phyloP scores from a whole-genome alignment of 768 basidiomycete species.

The Suillus subluteus region DNA sequence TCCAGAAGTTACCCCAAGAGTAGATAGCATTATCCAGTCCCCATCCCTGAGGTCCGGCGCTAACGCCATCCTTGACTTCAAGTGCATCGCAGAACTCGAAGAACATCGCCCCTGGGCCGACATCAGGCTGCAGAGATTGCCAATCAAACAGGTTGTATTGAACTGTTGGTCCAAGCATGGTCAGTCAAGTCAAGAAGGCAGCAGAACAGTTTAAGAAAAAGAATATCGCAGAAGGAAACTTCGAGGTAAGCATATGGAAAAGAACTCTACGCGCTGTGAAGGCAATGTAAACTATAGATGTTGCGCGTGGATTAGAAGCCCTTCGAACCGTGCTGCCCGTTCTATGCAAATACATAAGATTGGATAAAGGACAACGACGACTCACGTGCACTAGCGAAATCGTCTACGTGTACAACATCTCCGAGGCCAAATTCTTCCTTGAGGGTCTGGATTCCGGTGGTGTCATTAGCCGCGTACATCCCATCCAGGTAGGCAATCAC shows the following conservation, averaged over 20 bases:
- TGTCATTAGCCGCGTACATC: slow-evolving; percentile 50
- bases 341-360: not conserved
- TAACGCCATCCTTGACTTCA: slow-evolving; percentile 41
- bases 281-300: not conserved
- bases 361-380: slow-evolving; percentile 1
- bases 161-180: slow-evolving; percentile 30
- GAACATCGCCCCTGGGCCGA: slow-evolving; percentile 43
- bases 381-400: slow-evolving; percentile 62
- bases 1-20: slow-evolving; percentile 67
- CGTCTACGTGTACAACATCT: slow-evolving; percentile 61
- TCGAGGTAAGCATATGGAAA: not conserved
- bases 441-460: slow-evolving; percentile 51
- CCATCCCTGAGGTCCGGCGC: slow-evolving; percentile 55
- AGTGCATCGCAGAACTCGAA: slow-evolving; percentile 45
- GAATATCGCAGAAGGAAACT: not conserved
- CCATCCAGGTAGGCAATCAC: slow-evolving; percentile 65
- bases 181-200: not conserved
- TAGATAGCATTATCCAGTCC: slow-evolving; percentile 63
- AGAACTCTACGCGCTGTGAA: not conserved
- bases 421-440: slow-evolving; percentile 64
- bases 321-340: too few relatives aligned
- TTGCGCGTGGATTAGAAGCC: not conserved
- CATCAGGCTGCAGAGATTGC: slow-evolving; percentile 60
- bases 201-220: not conserved
- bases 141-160: slow-evolving; percentile 66